These are phyloP conservation scores for Rhodotorula sp. DNA, from an alignment of 1,284 basidiomycete genomes.

Conservation along the genomic window DNA sequence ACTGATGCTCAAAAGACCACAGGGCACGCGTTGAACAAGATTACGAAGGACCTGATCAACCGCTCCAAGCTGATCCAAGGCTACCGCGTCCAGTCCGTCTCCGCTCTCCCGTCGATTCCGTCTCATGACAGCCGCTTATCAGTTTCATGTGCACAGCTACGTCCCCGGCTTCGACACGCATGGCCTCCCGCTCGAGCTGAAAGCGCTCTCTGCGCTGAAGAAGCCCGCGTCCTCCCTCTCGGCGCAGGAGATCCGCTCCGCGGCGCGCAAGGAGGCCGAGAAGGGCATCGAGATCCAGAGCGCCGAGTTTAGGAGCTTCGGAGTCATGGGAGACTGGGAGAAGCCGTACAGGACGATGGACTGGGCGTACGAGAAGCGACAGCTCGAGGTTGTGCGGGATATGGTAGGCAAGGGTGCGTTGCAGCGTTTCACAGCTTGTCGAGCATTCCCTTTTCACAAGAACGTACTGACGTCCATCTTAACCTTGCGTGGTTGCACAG, in stretches of 20 bases:
- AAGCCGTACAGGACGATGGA: conserved; percentile 75
- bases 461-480: background rate
- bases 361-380: conserved; percentile 75
- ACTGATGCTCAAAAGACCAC: conserved; percentile 8
- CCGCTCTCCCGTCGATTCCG: too few species aligned
- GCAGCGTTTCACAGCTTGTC: too few species aligned
- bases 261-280: conserved; percentile 72
- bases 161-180: conserved; percentile 98
- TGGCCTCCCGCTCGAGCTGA: conserved; percentile 94
- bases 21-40: conserved; percentile 98
- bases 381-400: conserved; percentile 79
- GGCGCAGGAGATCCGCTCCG: conserved; percentile 66
- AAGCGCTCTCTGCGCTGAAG: conserved; percentile 63
- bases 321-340: conserved; percentile 92
- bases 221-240: conserved; percentile 62
- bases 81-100: conserved; percentile 73
- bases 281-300: conserved; percentile 77
- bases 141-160: conserved; percentile 62
- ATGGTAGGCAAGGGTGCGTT: conserved; percentile 79
- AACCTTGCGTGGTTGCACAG: conserved; percentile 50
- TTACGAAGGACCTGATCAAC: conserved; percentile 94
- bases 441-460: background rate
- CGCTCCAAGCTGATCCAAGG: conserved; percentile 82
- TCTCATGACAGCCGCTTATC: too few species aligned
- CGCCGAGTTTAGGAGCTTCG: conserved; percentile 76